Conservation (phyloP, 2,329 filamentous ascomycete species). For the Neopestalotiopsis sp. region DNA sequence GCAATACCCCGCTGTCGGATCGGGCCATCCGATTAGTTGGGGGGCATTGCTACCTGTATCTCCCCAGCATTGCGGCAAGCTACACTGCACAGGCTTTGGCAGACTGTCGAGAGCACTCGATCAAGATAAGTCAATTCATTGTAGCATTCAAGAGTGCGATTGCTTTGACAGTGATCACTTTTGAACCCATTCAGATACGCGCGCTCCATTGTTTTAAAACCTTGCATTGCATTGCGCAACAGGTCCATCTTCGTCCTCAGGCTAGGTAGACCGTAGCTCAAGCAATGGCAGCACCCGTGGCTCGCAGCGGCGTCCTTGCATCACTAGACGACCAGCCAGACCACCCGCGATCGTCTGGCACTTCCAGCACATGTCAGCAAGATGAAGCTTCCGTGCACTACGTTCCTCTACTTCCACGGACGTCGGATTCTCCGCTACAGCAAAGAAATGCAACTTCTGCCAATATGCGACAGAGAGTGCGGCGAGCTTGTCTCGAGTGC, state of each 20-base stretch:
- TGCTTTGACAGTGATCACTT: no score
- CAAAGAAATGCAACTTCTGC: background rate
- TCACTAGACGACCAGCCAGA: background rate
- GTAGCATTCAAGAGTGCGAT: no score
- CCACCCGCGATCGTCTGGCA: background rate
- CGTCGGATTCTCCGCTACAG: background rate
- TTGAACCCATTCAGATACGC: no score
- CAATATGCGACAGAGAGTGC: background rate
- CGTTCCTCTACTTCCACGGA: background rate
- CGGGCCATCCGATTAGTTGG: background rate
- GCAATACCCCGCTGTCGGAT: background rate
- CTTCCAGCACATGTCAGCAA: background rate
- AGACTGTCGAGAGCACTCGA: no score
- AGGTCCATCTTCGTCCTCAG: no score
- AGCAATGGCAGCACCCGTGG: background rate
- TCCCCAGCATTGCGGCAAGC: background rate
- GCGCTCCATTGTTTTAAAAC: no score
- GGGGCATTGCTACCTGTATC: background rate
- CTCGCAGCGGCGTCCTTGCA: background rate
- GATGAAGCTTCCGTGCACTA: background rate
- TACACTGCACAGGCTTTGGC: no score
- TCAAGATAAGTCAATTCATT: no score
- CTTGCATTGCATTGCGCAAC: no score
- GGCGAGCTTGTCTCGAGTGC: conserved; percentile 14
- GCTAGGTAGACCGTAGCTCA: background rate